Base-by-base conservation (phyloP, 139 green algal genomes). In the Asterochloris sp. region DNA sequence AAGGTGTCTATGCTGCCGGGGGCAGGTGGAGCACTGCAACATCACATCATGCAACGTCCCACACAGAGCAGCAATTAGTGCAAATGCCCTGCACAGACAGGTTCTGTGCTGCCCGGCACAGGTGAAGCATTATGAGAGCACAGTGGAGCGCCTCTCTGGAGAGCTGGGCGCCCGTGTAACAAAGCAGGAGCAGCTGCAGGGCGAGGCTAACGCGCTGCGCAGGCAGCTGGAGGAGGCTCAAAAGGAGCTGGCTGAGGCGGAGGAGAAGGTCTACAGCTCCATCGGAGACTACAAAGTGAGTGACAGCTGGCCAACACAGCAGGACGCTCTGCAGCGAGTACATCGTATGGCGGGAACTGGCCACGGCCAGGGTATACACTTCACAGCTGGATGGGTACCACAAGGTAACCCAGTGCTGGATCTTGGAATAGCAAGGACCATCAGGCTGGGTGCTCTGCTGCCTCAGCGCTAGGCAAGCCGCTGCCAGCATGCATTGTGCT, bases 281-380 rank as follows among this genome's bases (percentile, higher is more conserved):
- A 74, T 81, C 0, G 77, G 15, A 62, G 77, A 81, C 26, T 81
- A 81, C 77, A 81, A 81, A 23, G 66, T 71, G 66, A 54, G 38
- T 54, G 38, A 54, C 38, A 2, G 38, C 38, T 54, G 6, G 6
- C 6, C 38, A 54, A 54, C 38, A 54, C 38, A 54, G 6, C 38
- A 54, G 38, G 38, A 10, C 38, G 38, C 38, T 54, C 38, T 54
- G 38, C 38, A 54, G 38, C 38, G 38, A 54, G 38, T 54, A 6
- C 38, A 54, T 54, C 38, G n/a, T n/a, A n/a, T n/a, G n/a, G n/a
- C n/a, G n/a, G n/a, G n/a, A n/a, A n/a, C n/a, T n/a, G n/a, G n/a
- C n/a, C n/a, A n/a, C n/a, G n/a, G n/a, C n/a, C n/a, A n/a, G n/a
- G n/a, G n/a, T n/a, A n/a, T n/a, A n/a, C n/a, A n/a, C n/a, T n/a